phyloP scores from a whole-genome alignment of 495 filamentous ascomycete genomes.

The Friedmanniomyces simplex region DNA sequence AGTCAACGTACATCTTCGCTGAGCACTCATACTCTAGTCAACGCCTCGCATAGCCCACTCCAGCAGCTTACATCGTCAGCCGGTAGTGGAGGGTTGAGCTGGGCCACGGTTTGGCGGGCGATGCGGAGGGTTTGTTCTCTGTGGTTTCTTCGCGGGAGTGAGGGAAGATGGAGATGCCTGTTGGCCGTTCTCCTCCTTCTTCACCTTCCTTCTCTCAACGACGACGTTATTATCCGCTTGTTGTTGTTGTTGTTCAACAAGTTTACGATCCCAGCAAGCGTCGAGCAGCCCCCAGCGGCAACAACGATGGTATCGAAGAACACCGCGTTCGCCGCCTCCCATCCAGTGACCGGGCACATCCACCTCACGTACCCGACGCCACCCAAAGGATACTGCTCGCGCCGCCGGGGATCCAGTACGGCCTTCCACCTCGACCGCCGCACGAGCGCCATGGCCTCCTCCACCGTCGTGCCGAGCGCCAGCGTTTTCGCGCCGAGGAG shows the following conservation, averaged over 20 bases:
- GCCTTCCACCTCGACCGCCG: constrained; percentile 37
- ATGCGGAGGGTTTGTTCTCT: too few species aligned
- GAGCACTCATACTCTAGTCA: too few species aligned
- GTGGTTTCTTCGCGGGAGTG: too few species aligned
- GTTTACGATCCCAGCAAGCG: constrained; percentile 46
- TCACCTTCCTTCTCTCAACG: constrained; percentile 20
- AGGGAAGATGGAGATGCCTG: too few species aligned
- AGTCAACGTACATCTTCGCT: too few species aligned
- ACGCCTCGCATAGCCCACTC: too few species aligned
- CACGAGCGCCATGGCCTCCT: constrained; percentile 33
- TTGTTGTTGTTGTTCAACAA: too few species aligned
- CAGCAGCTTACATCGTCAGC: too few species aligned
- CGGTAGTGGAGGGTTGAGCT: too few species aligned
- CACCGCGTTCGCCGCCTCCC: constrained; percentile 46
- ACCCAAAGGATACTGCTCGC: constrained; percentile 54
- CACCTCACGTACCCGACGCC: constrained; percentile 55
- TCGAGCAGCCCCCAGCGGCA: constrained; percentile 53
- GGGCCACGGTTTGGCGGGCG: too few species aligned
- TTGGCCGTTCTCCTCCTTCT: too few species aligned
- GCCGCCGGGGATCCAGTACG: constrained; percentile 57
- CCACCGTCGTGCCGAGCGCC: background rate
- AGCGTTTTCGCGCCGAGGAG: background rate
- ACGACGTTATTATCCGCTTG: too few species aligned
- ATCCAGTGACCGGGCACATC: constrained; percentile 50
- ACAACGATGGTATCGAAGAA: constrained; percentile 53